Conservation (phyloP, 371 early-diverging fungal genomes). For the Smittium culicis region DNA sequence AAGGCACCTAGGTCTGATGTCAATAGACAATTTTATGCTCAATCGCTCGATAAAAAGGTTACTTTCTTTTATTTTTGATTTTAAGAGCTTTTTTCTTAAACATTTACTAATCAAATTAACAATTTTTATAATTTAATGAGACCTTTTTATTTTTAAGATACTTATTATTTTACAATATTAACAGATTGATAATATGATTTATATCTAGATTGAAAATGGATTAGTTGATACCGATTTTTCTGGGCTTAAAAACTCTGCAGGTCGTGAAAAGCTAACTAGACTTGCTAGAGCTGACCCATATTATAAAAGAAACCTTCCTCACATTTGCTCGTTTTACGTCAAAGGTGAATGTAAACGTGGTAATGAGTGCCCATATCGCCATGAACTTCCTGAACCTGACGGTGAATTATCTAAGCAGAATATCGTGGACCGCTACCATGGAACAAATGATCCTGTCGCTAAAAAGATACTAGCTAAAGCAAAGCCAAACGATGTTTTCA, state of each 20-base stretch:
- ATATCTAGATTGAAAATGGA: constrained; percentile 30
- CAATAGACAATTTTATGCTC: constrained; percentile 79
- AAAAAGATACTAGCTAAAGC: constrained; percentile 54
- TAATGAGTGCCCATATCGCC: constrained; percentile 80
- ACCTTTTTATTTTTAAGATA: no score
- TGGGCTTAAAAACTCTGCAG: constrained; percentile 58
- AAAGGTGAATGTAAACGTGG: constrained; percentile 88
- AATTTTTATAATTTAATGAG: no score
- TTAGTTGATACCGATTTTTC: constrained; percentile 47
- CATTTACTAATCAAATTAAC: not conserved
- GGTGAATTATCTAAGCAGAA: constrained; percentile 75
- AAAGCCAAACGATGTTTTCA: constrained; percentile 25
- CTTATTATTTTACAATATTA: no score
- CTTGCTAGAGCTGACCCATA: constrained; percentile 80
- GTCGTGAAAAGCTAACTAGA: constrained; percentile 60
- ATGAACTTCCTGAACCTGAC: constrained; percentile 68
- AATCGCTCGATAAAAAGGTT: constrained; percentile 65
- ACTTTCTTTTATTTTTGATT: not conserved
- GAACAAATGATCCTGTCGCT: constrained; percentile 87
- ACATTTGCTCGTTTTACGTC: constrained; percentile 88
- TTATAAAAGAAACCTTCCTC: constrained; percentile 77
- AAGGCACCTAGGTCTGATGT: constrained; percentile 66
- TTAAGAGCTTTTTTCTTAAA: not conserved
- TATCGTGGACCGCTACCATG: constrained; percentile 69
- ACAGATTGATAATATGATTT: no score